Evolutionary conservation across 441 rosid genomes (phyloP), one percentile per base, ranked within the genome.

Genomic region (Eruca vesicaria): DNA sequence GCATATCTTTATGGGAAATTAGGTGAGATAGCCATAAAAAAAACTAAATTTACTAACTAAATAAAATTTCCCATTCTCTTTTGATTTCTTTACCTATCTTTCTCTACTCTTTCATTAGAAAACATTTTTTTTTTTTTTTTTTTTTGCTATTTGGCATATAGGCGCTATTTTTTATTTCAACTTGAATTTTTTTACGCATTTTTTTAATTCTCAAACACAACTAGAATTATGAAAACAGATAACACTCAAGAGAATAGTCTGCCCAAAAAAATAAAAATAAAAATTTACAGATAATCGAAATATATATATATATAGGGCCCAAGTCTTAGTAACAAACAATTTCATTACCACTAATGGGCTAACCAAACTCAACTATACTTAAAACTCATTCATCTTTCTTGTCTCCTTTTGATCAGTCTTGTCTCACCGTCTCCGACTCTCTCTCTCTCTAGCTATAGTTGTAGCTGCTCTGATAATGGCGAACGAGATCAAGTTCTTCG

Each of bases 401-500:
- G n/a, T 48, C 59, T 48, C 41, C 9, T 66, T 26, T 11, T 12
- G 16, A 29, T 28, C 21, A 26, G 5, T 45, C 60, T 12, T 45
- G 19, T 45, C 52, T 45, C 52, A 45, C 48, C 48, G 7, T n/a
- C 52, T 45, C 18, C 6, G 6, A 29, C 7, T 45, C 19, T 35
- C 41, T 9, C 4, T 35, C 9, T 9, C 12, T 12, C 3, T 35
- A 32, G 11, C 43, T 36, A 10, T 36, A 19, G 10, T 7, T 52
- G 1, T 23, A 23, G 26, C 11, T 45, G 68, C 53, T 75, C 63
- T 3, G 56, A 68, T 9, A 16, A 73, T 77, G 81, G 76, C 71
- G 0, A 35, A 65, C 3, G 81, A 73, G 21, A 81, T 73, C 53
- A 48, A 64, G 21, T 73, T 60, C 59, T 81, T 74, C 19, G 57